Evolutionary conservation across 1,139 yeast genomes (phyloP).

Genomic region (Debaryomyces robertsiae): DNA sequence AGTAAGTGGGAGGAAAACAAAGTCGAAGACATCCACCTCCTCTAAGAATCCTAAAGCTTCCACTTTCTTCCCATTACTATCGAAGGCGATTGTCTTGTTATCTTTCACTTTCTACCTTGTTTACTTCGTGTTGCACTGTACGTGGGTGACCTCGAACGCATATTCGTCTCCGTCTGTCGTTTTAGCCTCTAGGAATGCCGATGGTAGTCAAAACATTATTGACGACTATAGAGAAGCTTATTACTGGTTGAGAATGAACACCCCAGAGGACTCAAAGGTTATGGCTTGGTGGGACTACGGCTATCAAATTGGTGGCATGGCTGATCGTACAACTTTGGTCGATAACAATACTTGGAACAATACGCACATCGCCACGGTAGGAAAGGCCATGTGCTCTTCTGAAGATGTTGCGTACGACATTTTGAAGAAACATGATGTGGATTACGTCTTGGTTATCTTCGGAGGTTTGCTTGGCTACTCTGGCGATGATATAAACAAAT

Average conservation of each 20-base stretch:
- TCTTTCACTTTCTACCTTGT: constrained; percentile 75
- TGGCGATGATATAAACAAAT: constrained; percentile 97
- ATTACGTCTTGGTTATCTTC: constrained; percentile 87
- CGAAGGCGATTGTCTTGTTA: constrained; percentile 66
- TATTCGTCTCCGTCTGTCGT: constrained; percentile 98
- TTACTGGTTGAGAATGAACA: constrained; percentile 98
- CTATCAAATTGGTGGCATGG: constrained; percentile 99
- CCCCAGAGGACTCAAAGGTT: constrained; percentile 91
- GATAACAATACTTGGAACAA: constrained; percentile 99
- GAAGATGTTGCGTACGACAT: constrained; percentile 90
- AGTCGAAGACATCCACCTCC: constrained; percentile 12
- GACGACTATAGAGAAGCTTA: constrained; percentile 99
- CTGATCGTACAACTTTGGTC: constrained; percentile 96
- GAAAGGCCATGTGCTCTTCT: constrained; percentile 92
- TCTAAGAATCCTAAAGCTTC: constrained; percentile 19
- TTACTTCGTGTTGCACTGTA: constrained; percentile 90
- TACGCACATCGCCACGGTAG: constrained; percentile 99
- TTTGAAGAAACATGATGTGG: constrained; percentile 89
- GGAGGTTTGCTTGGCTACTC: constrained; percentile 94
- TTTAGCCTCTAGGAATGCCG: constrained; percentile 78
- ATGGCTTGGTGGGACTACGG: constrained; percentile 99
- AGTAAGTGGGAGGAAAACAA: constrained; percentile 10
- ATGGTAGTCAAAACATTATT: constrained; percentile 82
- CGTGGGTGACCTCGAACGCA: constrained; percentile 96
- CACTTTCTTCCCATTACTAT: constrained; percentile 42